Evolutionary conservation across 2,329 filamentous ascomycete genomes (phyloP), one percentile per base, ranked within the genome.

Genomic region (Beauveria brongniartii): DNA sequence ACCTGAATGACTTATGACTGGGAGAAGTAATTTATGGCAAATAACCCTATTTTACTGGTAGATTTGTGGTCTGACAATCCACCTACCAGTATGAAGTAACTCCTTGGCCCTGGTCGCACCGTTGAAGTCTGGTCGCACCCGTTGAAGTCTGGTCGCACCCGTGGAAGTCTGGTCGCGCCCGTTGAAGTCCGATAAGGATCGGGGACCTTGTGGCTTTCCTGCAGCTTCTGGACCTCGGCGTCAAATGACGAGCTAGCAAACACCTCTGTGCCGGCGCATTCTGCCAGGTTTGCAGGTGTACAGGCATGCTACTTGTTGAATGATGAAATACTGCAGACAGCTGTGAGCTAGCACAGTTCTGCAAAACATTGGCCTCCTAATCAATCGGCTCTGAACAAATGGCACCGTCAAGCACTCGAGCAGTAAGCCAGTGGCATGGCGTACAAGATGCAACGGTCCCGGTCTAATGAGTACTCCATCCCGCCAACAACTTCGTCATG

Each of bases 111-210:
- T 61, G 58, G 58, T 48, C 51, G 51, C 51, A 48, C 30, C 52
- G 50, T 54, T 55, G 52, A 61, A 55, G 51, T 50, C 51, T 26
- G 22, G 22, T 22, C 22, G 22, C 22, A 22, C 22, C 26, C 51
- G 50, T 54, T 55, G 51, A 61, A 54, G 50, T 50, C 43, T 61
- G 58, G 58, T 48, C 51, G 51, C 51, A 48, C 30, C 52, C n/a
- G 50, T 54, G 50, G 52, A 61, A 54, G 51, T 50, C 51, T 26
- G 7, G 26, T 28, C 26, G 26, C 26, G 8, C 26, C n/a, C 28
- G 28, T 28, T 28, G 8, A 9, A 28, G 8, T 28, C 28, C 28
- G 28, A 61, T 61, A 30, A 40, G 51, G 51, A 61, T 55, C 59
- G 59, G 59, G 30, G 34, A 61, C 34, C 24, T 55, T 61, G 30